These are phyloP conservation scores for Tolypocladium ophioglossoides DNA, from an alignment of 2,329 filamentous ascomycete genomes.

Conservation along the genomic window DNA sequence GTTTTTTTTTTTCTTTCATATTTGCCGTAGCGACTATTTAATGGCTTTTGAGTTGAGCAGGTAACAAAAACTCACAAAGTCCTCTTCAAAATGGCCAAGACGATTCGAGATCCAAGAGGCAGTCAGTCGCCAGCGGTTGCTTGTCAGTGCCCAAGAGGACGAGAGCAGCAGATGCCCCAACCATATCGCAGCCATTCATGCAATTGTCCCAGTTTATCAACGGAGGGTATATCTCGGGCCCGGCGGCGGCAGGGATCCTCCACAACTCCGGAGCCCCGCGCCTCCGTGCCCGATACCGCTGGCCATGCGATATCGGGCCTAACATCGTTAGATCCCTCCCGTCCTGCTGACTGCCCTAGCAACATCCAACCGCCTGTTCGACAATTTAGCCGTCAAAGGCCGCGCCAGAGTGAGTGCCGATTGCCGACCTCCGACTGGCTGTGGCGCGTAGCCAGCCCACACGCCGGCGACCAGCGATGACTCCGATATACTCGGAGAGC, in stretches of 20 bases:
- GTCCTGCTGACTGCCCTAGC: background rate
- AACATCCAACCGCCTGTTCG: background rate
- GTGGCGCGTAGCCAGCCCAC: background rate
- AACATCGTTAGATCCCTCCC: background rate
- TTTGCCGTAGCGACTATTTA: background rate
- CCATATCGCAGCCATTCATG: background rate
- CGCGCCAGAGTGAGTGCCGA: background rate
- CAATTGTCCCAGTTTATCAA: background rate
- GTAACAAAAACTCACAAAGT: background rate
- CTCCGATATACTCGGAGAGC: too few species aligned
- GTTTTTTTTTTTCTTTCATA: background rate
- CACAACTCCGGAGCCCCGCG: background rate
- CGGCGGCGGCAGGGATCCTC: background rate
- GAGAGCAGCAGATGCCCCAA: background rate
- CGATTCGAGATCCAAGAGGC: background rate
- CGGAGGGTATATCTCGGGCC: background rate
- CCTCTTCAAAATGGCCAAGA: background rate
- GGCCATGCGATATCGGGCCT: background rate
- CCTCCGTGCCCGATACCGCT: background rate
- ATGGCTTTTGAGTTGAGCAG: background rate
- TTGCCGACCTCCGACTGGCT: background rate
- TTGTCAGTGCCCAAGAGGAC: background rate
- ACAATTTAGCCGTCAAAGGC: background rate
- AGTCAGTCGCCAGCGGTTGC: too few species aligned
- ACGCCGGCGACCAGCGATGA: background rate